A percentile compares a stretch with the other conserved stretches of the same genome.
phyloP scores from a whole-genome alignment of 2,329 filamentous ascomycete species.

The Alternaria brassicae region DNA sequence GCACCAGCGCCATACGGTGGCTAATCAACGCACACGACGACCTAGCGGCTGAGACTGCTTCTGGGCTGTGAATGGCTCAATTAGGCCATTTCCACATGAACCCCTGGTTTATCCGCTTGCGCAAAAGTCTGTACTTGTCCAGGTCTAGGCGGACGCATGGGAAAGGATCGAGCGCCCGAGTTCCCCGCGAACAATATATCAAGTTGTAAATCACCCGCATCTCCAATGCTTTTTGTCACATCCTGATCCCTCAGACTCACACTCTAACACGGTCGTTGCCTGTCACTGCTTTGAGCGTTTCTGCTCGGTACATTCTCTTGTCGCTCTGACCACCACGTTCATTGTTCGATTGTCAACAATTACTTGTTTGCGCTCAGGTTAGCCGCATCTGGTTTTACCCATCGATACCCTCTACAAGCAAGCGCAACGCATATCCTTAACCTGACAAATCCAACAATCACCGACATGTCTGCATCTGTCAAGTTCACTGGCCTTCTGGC shows the following conservation, averaged over 20 bases:
- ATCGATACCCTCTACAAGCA: conserved; percentile 12
- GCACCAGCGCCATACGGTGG: conserved; percentile 6
- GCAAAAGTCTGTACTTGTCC: conserved; percentile 9
- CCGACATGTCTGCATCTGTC: conserved; percentile 46
- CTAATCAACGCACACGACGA: conserved; percentile 8
- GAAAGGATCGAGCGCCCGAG: not conserved
- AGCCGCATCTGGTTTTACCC: conserved; percentile 16
- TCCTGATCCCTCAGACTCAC: conserved; percentile 11
- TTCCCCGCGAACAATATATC: conserved; percentile 12
- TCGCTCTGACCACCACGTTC: conserved; percentile 13
- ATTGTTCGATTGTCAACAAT: conserved; percentile 15
- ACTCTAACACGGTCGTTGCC: conserved; percentile 12
- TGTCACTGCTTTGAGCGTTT: conserved; percentile 15
- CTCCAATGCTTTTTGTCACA: conserved; percentile 7
- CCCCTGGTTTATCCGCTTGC: conserved; percentile 13
- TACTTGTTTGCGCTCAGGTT: conserved; percentile 19
- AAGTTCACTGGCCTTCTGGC: conserved; percentile 54
- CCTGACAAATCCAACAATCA: conserved; percentile 18
- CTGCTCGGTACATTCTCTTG: conserved; percentile 21
- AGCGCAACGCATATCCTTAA: conserved; percentile 5
- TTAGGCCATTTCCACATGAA: conserved; percentile 6
- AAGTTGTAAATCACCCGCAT: conserved; percentile 9
- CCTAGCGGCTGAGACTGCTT: conserved; percentile 3
- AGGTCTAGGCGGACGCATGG: conserved; percentile 2
- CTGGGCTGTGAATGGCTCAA: conserved; percentile 7